These are phyloP conservation scores for Salix suchowensis DNA, from an alignment of 345 rosid genomes.

Conservation along the genomic window DNA sequence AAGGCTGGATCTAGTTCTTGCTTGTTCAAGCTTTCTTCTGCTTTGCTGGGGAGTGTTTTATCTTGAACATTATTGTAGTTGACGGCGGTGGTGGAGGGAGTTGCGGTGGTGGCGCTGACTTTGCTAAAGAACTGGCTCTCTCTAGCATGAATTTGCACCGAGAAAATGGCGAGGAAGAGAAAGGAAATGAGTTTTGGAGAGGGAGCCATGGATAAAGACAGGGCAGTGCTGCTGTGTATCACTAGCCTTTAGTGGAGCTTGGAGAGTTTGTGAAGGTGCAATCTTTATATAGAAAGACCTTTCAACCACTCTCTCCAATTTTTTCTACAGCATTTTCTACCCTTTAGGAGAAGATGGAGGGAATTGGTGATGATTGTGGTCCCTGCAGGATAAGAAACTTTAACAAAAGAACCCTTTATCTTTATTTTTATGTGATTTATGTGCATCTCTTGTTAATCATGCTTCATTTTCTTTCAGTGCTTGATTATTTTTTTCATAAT, in stretches of 20 bases:
- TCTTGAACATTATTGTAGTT: slow-evolving; percentile 4
- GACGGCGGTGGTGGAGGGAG: not conserved
- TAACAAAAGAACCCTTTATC: slow-evolving; percentile 1
- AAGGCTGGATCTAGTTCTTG: slow-evolving; percentile 34
- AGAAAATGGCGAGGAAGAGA: slow-evolving; percentile 19
- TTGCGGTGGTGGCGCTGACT: slow-evolving; percentile 4
- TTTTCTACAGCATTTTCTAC: slow-evolving; percentile 7
- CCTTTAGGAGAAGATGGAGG: slow-evolving; percentile 23
- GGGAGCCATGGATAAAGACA: slow-evolving; percentile 16
- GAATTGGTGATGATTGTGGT: slow-evolving; percentile 26
- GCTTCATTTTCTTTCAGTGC: not conserved
- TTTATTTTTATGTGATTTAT: not conserved
- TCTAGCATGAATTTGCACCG: slow-evolving; percentile 13
- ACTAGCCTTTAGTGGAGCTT: not conserved
- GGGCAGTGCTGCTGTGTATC: not conserved
- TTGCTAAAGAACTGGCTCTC: slow-evolving; percentile 25
- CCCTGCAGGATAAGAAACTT: slow-evolving; percentile 2
- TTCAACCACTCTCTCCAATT: not conserved
- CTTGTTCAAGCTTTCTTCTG: slow-evolving; percentile 5
- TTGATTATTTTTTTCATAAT: not conserved
- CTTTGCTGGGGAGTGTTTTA: not conserved
- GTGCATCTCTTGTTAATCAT: slow-evolving; percentile 1
- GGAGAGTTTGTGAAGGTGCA: slow-evolving; percentile 7
- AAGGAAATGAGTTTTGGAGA: slow-evolving; percentile 18
- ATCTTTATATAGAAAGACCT: slow-evolving; percentile 24